phyloP scores from a whole-genome alignment of 2,329 filamentous ascomycete species.

The Ceratocystis lukuohia region DNA sequence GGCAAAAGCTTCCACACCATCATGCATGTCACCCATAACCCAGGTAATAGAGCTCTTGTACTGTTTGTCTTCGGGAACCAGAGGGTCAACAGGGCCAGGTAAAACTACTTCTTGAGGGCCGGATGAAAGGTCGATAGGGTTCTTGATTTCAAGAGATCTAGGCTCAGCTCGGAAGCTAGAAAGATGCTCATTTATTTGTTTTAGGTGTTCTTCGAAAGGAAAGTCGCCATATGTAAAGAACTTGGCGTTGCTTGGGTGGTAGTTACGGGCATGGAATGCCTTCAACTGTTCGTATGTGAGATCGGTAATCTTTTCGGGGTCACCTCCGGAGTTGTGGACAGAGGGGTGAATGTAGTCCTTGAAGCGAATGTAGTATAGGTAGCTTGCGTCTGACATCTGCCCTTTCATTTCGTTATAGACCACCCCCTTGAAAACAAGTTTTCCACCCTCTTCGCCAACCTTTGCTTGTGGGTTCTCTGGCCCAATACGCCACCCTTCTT shows the following conservation, averaged over 20 bases:
- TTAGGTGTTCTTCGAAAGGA: constrained; percentile 66
- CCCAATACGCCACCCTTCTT: constrained; percentile 93
- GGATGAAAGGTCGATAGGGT: constrained; percentile 58
- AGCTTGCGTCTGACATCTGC: constrained; percentile 93
- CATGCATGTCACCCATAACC: constrained; percentile 69
- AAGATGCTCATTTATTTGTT: constrained; percentile 63
- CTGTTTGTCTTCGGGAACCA: constrained; percentile 75
- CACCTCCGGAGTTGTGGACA: constrained; percentile 92
- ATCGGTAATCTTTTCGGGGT: constrained; percentile 92
- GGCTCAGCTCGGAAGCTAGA: constrained; percentile 59
- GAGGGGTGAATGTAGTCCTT: constrained; percentile 88
- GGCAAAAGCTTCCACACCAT: constrained; percentile 81
- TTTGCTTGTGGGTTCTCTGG: constrained; percentile 67
- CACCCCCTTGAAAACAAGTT: constrained; percentile 87
- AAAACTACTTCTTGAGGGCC: constrained; percentile 59
- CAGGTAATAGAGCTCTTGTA: constrained; percentile 90
- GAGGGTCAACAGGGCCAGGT: constrained; percentile 69
- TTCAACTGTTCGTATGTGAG: constrained; percentile 82
- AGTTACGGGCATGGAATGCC: constrained; percentile 81
- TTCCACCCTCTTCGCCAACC: constrained; percentile 43
- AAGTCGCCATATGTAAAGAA: constrained; percentile 92
- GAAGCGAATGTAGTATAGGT: constrained; percentile 89
- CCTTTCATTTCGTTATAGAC: constrained; percentile 99
- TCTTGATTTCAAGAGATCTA: constrained; percentile 31
- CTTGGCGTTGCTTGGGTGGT: constrained; percentile 95